Conservation (phyloP, 2,329 filamentous ascomycete species). For the Phialemoniopsis sp. region DNA sequence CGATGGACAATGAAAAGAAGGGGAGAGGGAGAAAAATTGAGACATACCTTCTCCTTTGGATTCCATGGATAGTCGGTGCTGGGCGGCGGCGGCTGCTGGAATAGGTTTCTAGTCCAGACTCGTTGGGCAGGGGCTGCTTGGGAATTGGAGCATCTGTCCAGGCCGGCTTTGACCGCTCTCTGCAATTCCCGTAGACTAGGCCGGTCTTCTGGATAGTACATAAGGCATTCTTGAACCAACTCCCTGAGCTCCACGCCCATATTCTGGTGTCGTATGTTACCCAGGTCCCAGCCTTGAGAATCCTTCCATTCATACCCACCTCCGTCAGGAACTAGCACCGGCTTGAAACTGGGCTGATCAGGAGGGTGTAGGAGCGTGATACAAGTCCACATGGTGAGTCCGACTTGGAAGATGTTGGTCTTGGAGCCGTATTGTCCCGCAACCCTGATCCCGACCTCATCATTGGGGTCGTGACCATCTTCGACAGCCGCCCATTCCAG, state of each 20-base stretch:
- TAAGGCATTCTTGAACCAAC: conserved; percentile 6
- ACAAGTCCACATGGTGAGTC: conserved; percentile 3
- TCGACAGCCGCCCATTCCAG: conserved; percentile 7
- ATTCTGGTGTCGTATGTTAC: not conserved
- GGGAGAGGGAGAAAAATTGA: no score
- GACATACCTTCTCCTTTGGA: no score
- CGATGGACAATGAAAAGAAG: no score
- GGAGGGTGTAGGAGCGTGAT: conserved; percentile 2
- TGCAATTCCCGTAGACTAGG: conserved; percentile 4
- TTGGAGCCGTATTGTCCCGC: conserved; percentile 7
- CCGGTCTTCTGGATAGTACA: conserved; percentile 5
- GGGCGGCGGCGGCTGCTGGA: no score
- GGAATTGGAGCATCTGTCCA: no score
- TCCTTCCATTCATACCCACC: no score
- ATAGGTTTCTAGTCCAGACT: no score
- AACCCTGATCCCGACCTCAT: not conserved
- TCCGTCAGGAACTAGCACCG: no score
- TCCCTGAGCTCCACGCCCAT: conserved; percentile 4
- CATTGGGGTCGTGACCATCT: not conserved
- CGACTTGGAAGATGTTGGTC: conserved; percentile 11
- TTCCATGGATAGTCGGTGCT: no score
- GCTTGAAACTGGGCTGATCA: not conserved
- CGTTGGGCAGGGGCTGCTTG: no score
- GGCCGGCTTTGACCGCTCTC: not conserved
- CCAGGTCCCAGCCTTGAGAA: conserved; percentile 2